Evolutionary conservation across 192 early-diverging fungal genomes (phyloP).

Genomic region (Diversispora eburnea): DNA sequence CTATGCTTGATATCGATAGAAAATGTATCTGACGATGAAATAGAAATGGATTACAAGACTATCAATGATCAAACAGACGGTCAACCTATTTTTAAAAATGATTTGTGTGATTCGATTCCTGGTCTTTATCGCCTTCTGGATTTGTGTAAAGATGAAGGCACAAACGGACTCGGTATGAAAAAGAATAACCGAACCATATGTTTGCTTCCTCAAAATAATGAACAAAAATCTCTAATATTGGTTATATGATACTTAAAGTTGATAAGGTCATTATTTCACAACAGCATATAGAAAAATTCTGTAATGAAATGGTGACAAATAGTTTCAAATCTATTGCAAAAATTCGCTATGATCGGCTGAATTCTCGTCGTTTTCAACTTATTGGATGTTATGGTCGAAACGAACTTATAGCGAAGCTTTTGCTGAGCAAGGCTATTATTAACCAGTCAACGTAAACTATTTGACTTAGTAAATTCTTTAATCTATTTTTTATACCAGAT

Average conservation of each 20-base stretch:
- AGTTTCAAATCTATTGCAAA: constrained; percentile 25
- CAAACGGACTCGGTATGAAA: constrained; percentile 20
- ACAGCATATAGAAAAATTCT: constrained; percentile 7
- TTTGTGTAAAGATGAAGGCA: constrained; percentile 21
- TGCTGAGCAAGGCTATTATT: constrained; percentile 12
- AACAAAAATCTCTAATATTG: neutral
- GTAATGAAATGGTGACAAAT: constrained; percentile 19
- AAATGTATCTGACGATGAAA: neutral
- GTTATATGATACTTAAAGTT: neutral
- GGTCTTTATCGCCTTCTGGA: constrained; percentile 25
- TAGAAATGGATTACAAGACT: neutral
- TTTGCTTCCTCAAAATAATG: neutral
- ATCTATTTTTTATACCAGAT: neutral
- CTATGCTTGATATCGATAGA: neutral
- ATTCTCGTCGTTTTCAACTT: neutral
- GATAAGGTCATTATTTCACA: constrained; percentile 21
- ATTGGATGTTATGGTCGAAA: constrained; percentile 17
- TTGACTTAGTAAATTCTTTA: neutral
- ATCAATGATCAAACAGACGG: neutral
- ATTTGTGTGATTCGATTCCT: constrained; percentile 7
- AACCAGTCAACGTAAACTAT: constrained; percentile 16
- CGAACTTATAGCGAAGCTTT: constrained; percentile 21
- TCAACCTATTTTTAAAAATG: neutral
- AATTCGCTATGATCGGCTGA: constrained; percentile 9
- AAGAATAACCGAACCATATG: neutral